Evolutionary conservation across 2,329 filamentous ascomycete species (phyloP).

Genomic region (Ophiostoma montium): DNA sequence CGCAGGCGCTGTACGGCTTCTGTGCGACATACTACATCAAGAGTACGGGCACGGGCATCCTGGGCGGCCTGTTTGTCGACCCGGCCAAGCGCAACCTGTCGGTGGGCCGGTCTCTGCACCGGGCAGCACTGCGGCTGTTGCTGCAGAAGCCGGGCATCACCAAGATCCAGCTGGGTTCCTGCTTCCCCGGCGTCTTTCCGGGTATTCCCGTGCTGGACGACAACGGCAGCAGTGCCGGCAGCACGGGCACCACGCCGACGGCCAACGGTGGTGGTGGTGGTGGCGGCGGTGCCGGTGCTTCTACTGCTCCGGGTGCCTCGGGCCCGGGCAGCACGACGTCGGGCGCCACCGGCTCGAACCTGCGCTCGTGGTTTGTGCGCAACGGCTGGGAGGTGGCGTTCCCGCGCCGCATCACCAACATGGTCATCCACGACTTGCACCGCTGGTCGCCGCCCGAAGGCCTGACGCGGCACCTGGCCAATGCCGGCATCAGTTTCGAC

Average conservation of each 20-base stretch:
- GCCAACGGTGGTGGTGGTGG: background rate
- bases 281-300: background rate
- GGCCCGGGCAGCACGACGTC: background rate
- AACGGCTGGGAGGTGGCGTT: slow-evolving; percentile 71
- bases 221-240: slow-evolving; percentile 12
- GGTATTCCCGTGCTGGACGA: slow-evolving; percentile 56
- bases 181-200: slow-evolving; percentile 72
- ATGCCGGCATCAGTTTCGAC: slow-evolving; percentile 65
- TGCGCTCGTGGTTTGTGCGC: slow-evolving; percentile 67
- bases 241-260: slow-evolving; percentile 5
- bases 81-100: slow-evolving; percentile 74
- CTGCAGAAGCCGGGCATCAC: slow-evolving; percentile 56
- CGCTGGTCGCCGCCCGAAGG: slow-evolving; percentile 66
- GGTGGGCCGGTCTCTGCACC: slow-evolving; percentile 80
- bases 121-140: slow-evolving; percentile 65
- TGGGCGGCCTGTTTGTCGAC: slow-evolving; percentile 83
- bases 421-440: slow-evolving; percentile 58
- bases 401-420: slow-evolving; percentile 44
- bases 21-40: slow-evolving; percentile 75
- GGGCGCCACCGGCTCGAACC: slow-evolving; percentile 15
- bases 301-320: background rate
- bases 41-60: slow-evolving; percentile 53
- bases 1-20: slow-evolving; percentile 80
- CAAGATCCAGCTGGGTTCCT: slow-evolving; percentile 66
- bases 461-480: slow-evolving; percentile 57